phyloP scores from a whole-genome alignment of 352 stramenopile genomes.

The Phytophthora multivora region DNA sequence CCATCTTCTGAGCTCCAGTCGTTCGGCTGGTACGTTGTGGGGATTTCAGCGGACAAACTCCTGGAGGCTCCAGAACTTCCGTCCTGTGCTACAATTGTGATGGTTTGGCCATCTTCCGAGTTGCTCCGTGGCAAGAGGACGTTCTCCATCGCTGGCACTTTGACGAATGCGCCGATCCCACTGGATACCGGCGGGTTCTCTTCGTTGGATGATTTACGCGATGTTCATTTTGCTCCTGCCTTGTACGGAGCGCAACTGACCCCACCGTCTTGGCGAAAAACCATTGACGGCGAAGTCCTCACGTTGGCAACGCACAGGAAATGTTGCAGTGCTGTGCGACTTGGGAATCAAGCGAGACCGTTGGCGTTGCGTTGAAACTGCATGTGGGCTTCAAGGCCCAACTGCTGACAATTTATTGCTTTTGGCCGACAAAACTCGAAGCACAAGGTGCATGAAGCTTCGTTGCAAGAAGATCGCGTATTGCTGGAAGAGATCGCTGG shows the following conservation, averaged over 20 bases:
- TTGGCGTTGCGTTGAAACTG: no score
- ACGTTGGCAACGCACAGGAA: no score
- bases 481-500: background rate
- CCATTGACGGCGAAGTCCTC: background rate
- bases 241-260: conserved; percentile 7
- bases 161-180: conserved; percentile 16
- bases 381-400: no score
- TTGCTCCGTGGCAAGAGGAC: conserved; percentile 2
- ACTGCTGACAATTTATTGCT: no score
- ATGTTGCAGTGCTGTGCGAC: no score
- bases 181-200: conserved; percentile 20
- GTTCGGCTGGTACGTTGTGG: conserved; percentile 20
- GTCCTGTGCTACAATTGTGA: conserved; percentile 24
- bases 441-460: background rate
- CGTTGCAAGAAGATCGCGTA: conserved; percentile 6
- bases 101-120: conserved; percentile 9
- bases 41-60: conserved; percentile 3
- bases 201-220: background rate
- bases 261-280: background rate
- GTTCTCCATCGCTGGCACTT: conserved; percentile 17
- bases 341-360: no score
- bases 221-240: conserved; percentile 29
- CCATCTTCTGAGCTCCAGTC: conserved; percentile 32
- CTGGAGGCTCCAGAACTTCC: background rate
- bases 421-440: no score